phyloP scores from a whole-genome alignment of 768 basidiomycete genomes.

The Plicaturopsis crispa region DNA sequence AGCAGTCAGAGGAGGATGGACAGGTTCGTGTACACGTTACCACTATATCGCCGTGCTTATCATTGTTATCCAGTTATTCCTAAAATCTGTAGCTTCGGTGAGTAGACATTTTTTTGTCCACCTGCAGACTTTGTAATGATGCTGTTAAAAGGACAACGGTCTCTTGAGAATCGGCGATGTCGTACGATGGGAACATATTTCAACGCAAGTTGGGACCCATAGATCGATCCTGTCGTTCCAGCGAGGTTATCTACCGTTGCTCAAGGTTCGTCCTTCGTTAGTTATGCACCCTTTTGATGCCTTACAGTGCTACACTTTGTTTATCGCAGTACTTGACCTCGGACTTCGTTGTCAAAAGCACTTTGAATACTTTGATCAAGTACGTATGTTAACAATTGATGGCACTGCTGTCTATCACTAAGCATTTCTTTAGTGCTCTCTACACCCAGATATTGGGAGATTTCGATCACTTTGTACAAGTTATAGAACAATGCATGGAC shows the following conservation, averaged over 20 bases:
- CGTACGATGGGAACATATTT: constrained; percentile 36
- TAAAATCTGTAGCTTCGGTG: constrained; percentile 30
- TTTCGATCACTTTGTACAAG: constrained; percentile 30
- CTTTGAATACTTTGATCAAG: constrained; percentile 43
- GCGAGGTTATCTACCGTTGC: constrained; percentile 42
- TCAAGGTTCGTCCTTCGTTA: constrained; percentile 30
- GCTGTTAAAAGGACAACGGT: constrained; percentile 34
- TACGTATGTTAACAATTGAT: constrained; percentile 14
- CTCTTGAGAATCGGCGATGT: constrained; percentile 43
- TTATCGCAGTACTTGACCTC: constrained; percentile 60
- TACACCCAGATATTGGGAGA: constrained; percentile 39
- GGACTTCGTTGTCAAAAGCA: constrained; percentile 51
- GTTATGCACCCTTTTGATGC: no score
- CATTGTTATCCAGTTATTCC: constrained; percentile 25
- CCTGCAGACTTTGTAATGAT: neutral
- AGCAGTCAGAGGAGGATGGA: constrained; percentile 39
- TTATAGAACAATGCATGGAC: constrained; percentile 33
- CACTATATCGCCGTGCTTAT: constrained; percentile 5
- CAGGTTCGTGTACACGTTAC: constrained; percentile 28
- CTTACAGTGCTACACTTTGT: no score
- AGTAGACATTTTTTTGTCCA: constrained; percentile 5
- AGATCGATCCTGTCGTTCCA: constrained; percentile 46
- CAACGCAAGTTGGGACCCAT: constrained; percentile 25
- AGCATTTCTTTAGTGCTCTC: constrained; percentile 26
- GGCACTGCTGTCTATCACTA: constrained; percentile 1